These are phyloP conservation scores for Sporodiniella umbellata DNA, from an alignment of 371 early-diverging fungal genomes.

Conservation along the genomic window DNA sequence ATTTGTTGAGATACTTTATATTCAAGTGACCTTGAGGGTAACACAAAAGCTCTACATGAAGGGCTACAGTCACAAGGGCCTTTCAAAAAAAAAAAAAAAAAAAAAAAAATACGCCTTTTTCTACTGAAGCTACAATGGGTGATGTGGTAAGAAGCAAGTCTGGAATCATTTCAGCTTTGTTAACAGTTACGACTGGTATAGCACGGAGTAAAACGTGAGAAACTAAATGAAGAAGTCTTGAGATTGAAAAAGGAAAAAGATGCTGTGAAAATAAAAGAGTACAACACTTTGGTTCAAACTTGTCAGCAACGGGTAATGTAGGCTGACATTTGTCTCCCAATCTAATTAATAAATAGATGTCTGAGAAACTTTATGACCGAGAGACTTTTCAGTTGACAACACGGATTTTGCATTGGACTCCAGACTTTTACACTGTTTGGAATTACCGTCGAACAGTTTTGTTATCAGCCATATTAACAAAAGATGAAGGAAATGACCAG, in stretches of 20 bases:
- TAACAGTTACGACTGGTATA: slow-evolving; percentile 5
- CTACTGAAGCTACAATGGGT: not conserved
- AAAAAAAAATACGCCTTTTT: not conserved
- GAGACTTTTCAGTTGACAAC: slow-evolving; percentile 69
- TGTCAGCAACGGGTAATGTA: slow-evolving; percentile 27
- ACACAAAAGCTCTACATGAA: too few relatives aligned
- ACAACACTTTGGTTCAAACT: slow-evolving; percentile 38
- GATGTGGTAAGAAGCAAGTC: not conserved
- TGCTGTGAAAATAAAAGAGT: slow-evolving; percentile 47
- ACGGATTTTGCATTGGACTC: slow-evolving; percentile 70
- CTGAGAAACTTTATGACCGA: slow-evolving; percentile 29
- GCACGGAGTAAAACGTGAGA: slow-evolving; percentile 52
- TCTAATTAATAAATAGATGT: slow-evolving; percentile 12
- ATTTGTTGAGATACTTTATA: too few relatives aligned
- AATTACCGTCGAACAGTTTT: slow-evolving; percentile 78
- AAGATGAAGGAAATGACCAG: slow-evolving; percentile 22
- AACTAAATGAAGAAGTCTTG: slow-evolving; percentile 34
- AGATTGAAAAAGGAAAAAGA: slow-evolving; percentile 38
- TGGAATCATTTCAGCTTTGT: not conserved
- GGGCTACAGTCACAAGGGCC: too few relatives aligned
- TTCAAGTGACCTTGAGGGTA: too few relatives aligned
- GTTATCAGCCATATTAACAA: slow-evolving; percentile 28
- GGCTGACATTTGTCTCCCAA: not conserved
- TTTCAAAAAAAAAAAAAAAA: too few relatives aligned
- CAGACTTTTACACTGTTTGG: slow-evolving; percentile 92